These are phyloP conservation scores for Saccharata proteae DNA, from an alignment of 2,329 filamentous ascomycete genomes.

Conservation along the genomic window DNA sequence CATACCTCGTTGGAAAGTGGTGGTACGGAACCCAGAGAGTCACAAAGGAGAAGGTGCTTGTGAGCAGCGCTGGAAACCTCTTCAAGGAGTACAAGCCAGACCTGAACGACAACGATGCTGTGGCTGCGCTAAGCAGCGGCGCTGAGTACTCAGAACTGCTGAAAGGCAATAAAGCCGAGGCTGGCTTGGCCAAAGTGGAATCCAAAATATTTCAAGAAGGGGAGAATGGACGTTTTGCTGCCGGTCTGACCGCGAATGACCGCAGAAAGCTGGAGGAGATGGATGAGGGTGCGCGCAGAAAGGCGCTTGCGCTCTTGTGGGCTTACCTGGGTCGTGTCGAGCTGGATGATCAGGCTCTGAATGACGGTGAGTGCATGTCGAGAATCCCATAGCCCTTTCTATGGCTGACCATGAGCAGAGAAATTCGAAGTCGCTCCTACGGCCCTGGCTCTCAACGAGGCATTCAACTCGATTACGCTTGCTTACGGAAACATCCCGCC, in stretches of 20 bases:
- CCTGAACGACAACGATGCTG: conserved; percentile 66
- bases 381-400: conserved; percentile 1
- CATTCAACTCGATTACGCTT: conserved; percentile 75
- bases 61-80: conserved; percentile 86
- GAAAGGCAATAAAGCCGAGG: conserved; percentile 65
- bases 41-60: conserved; percentile 85
- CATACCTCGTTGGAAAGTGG: conserved; percentile 91
- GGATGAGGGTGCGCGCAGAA: conserved; percentile 69
- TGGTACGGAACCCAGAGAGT: conserved; percentile 94
- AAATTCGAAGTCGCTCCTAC: conserved; percentile 86
- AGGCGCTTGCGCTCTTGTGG: conserved; percentile 84
- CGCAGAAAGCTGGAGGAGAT: conserved; percentile 64
- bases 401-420: conserved; percentile 32
- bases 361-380: conserved; percentile 41
- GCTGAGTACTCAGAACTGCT: conserved; percentile 73
- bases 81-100: conserved; percentile 87
- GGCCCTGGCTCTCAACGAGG: conserved; percentile 72
- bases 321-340: conserved; percentile 86
- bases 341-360: conserved; percentile 62
- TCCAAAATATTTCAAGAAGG: conserved; percentile 59
- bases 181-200: conserved; percentile 72
- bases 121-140: conserved; percentile 71
- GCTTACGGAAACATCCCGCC: conserved; percentile 76
- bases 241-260: conserved; percentile 59
- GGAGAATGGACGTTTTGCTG: conserved; percentile 36